Percentiles rank a stretch among this genome's conserved stretches.
phyloP scores from a whole-genome alignment of 2,329 filamentous ascomycete genomes.

The Hypoxylon sp. region DNA sequence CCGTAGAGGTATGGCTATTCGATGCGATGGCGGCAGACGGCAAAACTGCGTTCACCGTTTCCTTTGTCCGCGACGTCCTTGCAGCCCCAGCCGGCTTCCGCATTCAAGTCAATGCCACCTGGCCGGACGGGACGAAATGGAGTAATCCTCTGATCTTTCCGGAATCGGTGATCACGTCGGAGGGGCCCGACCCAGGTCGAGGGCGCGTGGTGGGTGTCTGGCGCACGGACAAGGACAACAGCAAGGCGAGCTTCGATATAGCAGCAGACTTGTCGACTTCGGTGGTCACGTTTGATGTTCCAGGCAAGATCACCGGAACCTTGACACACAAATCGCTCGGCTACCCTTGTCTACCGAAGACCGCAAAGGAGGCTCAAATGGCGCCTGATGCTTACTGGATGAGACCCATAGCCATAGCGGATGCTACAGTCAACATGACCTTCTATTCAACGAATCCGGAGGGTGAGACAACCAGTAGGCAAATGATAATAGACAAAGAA shows the following conservation, averaged over 20 bases:
- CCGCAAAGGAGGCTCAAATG: neutral
- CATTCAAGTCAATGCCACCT: neutral
- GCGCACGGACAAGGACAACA: neutral
- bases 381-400: neutral
- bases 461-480: neutral
- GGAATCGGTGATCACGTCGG: neutral
- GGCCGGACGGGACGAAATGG: neutral
- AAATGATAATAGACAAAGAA: neutral
- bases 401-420: neutral
- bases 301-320: neutral
- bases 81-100: neutral
- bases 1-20: neutral
- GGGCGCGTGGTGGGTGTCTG: neutral
- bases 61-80: neutral
- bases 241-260: neutral
- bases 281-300: neutral
- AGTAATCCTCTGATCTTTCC: neutral
- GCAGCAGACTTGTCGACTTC: neutral
- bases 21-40: neutral
- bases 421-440: neutral
- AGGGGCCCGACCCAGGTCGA: neutral
- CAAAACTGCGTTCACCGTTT: neutral
- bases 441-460: neutral
- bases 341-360: neutral
- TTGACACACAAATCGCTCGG: neutral